phyloP scores from a whole-genome alignment of 768 basidiomycete genomes.

The button mushroom (Agaricus bisporus) region DNA sequence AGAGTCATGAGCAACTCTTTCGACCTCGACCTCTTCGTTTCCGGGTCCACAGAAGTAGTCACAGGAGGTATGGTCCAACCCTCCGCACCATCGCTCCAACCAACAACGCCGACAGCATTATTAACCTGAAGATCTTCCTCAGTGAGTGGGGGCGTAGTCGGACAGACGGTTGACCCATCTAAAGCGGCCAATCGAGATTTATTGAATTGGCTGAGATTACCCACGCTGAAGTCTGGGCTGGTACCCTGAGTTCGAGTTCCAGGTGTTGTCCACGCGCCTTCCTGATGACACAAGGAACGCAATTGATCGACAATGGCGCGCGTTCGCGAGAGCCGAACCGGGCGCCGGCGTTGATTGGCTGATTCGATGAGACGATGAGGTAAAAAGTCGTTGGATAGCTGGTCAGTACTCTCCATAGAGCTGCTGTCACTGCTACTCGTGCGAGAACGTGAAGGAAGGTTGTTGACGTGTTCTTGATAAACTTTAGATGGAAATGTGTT shows the following conservation, averaged over 20 bases:
- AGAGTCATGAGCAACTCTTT: conserved; percentile 9
- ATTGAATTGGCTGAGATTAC: neutral
- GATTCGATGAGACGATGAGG: conserved; percentile 44
- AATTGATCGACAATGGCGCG: conserved; percentile 54
- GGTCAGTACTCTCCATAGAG: conserved; percentile 13
- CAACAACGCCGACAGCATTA: neutral
- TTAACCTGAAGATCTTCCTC: conserved; percentile 1
- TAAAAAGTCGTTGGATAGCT: conserved; percentile 23
- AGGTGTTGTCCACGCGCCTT: conserved; percentile 7
- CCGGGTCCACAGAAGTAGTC: neutral
- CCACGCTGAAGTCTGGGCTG: neutral
- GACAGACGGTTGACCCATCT: neutral
- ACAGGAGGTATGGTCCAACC: conserved; percentile 7
- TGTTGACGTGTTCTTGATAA: conserved; percentile 44
- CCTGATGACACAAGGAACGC: conserved; percentile 26
- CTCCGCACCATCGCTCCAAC: conserved; percentile 1
- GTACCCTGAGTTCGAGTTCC: conserved; percentile 12
- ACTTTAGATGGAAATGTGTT: conserved; percentile 26
- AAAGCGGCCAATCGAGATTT: neutral
- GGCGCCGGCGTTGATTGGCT: conserved; percentile 23
- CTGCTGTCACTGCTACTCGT: conserved; percentile 8
- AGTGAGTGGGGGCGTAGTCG: neutral
- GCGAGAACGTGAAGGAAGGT: conserved; percentile 1
- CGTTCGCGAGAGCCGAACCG: conserved; percentile 45
- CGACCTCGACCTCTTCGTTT: conserved; percentile 9